Evolutionary conservation across 805 yeast genomes (phyloP), one percentile per base, ranked within the genome.

Genomic region (Helenozyma baotianmanensis): DNA sequence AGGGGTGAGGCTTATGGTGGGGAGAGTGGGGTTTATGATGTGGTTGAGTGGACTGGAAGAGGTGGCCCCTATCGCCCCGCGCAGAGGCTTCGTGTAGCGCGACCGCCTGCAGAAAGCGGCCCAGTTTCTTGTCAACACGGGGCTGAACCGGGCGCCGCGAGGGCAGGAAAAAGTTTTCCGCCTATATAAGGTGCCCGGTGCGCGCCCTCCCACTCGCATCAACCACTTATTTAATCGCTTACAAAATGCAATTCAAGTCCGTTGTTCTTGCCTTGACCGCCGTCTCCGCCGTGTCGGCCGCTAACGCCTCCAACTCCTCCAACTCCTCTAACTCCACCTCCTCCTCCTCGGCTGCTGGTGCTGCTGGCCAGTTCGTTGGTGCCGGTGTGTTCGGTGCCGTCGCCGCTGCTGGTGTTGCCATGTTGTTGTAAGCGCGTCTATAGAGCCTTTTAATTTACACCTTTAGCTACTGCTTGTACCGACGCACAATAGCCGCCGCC

Each of bases 381-480:
- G 82, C 86, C 58, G 80, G 83, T 68, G 76, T 78, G 58, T 67
- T 80, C 54, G 89, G 87, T 75, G 88, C 84, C 53, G 85, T 80
- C 59, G 84, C 82, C 50, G 89, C 88, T 49, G 89, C 88, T 56
- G 89, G 86, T 74, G 79, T 80, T 50, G 71, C 77, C 62, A 42
- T 73, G 62, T 54, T 68, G 47, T 68, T 63, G 64, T 59, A 28
- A 68, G 68, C 27, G 33, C 36, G 23, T 35, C 36, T 23, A 35
- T 38, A 36, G 40, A 40, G 13, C 32, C 30, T 30, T 38, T 14
- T 19, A 29, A 27, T 27, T n/a, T 27, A 18, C n/a, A 18, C 11
- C 9, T 19, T 27, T 19, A 28, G 22, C 26, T 29, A 29, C 21
- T 29, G 26, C 21, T 29, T 29, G n/a, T n/a, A n/a, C n/a, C n/a